phyloP scores from a whole-genome alignment of 2,329 filamentous ascomycete genomes.

The Sporothrix inflata region DNA sequence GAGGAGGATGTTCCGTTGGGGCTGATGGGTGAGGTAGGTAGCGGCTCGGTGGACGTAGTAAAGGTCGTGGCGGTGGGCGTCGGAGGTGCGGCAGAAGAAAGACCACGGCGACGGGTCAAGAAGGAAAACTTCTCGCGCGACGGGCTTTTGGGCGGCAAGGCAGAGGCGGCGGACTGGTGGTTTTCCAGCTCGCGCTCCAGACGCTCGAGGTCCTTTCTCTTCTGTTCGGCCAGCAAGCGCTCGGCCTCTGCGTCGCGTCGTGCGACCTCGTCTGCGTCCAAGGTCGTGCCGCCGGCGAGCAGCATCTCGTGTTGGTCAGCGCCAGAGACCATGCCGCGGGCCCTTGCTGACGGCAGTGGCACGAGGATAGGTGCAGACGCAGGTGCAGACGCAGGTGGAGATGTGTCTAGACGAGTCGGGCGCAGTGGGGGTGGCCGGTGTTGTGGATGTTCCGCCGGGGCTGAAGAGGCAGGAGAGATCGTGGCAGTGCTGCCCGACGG shows the following conservation, averaged over 20 bases:
- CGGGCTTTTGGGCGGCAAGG: conserved; percentile 42
- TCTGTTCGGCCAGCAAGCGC: conserved; percentile 54
- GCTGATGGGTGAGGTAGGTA: conserved; percentile 4
- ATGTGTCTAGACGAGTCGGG: conserved; percentile 3
- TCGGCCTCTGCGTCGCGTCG: conserved; percentile 53
- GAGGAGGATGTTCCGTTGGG: conserved; percentile 42
- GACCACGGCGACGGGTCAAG: conserved; percentile 48
- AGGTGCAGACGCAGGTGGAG: neutral
- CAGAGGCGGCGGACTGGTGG: conserved; percentile 38
- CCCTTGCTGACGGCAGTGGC: conserved; percentile 24
- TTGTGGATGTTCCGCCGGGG: neutral
- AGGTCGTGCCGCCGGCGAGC: conserved; percentile 38
- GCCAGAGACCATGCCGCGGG: conserved; percentile 26
- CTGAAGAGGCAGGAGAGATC: neutral
- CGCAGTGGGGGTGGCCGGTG: neutral
- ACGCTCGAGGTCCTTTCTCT: conserved; percentile 52
- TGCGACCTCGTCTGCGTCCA: conserved; percentile 46
- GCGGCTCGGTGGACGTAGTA: neutral
- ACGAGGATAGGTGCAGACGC: conserved; percentile 11
- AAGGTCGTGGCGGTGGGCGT: conserved; percentile 32
- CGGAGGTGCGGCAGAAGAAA: conserved; percentile 22
- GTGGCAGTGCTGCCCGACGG: conserved; percentile 5
- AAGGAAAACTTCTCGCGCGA: conserved; percentile 55
- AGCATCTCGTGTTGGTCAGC: conserved; percentile 26
- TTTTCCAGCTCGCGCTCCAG: conserved; percentile 49